Conservation (phyloP, 805 yeast species). For the Zygotorulaspora florentina region DNA sequence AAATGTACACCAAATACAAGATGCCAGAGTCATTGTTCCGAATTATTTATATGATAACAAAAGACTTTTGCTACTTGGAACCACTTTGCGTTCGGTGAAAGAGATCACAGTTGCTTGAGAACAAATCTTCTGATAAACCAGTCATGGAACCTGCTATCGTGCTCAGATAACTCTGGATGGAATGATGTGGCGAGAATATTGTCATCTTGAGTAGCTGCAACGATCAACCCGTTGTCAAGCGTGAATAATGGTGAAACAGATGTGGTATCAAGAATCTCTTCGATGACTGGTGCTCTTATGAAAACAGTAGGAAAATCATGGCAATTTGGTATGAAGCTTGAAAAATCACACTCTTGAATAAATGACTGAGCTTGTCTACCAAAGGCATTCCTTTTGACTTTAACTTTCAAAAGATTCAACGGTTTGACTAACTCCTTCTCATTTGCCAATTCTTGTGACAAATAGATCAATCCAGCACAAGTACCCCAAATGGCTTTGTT, state of each 20-base stretch:
- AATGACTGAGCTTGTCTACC: constrained; percentile 75
- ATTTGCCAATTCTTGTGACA: constrained; percentile 50
- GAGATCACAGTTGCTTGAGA: constrained; percentile 18
- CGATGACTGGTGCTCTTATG: constrained; percentile 74
- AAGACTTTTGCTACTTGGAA: constrained; percentile 11
- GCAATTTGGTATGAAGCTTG: constrained; percentile 39
- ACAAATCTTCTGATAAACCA: constrained; percentile 67
- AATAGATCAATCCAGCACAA: constrained; percentile 74
- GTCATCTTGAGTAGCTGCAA: constrained; percentile 66
- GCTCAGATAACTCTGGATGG: constrained; percentile 65
- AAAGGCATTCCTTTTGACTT: constrained; percentile 68
- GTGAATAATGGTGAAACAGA: constrained; percentile 41
- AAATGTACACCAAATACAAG: constrained; percentile 8
- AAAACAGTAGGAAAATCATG: constrained; percentile 45
- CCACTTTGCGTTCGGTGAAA: constrained; percentile 1
- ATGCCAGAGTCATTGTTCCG: constrained; percentile 18
- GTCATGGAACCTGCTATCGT: constrained; percentile 57
- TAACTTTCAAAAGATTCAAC: constrained; percentile 61
- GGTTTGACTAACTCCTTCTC: constrained; percentile 52
- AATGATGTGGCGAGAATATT: constrained; percentile 67
- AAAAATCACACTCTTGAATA: constrained; percentile 42
- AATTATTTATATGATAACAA: constrained; percentile 16
- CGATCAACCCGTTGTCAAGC: constrained; percentile 43
- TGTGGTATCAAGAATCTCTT: constrained; percentile 23
- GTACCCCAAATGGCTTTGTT: constrained; percentile 75